Conservation (phyloP, 257 asterid genomes). For the Haberlea rhodopensis region DNA sequence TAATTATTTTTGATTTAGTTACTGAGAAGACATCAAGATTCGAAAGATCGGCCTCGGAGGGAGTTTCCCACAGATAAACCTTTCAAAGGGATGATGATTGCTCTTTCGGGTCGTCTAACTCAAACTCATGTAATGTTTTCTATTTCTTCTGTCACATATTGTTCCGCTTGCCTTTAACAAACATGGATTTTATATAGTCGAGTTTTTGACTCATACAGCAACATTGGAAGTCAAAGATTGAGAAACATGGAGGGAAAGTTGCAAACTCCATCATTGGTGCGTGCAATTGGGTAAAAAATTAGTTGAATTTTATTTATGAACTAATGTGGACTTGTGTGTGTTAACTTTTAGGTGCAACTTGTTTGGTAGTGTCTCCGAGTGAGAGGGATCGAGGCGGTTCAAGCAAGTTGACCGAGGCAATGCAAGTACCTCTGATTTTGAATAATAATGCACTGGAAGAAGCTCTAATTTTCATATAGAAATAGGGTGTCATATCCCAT, state of each 20-base stretch:
- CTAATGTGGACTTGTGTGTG: not conserved
- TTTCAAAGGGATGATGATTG: constrained; percentile 57
- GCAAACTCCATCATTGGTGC: constrained; percentile 72
- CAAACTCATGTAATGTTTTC: constrained; percentile 50
- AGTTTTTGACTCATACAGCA: constrained; percentile 40
- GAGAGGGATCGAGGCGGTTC: constrained; percentile 87
- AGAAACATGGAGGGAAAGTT: constrained; percentile 74
- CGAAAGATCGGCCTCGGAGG: constrained; percentile 32
- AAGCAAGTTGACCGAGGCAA: constrained; percentile 65
- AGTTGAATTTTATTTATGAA: not conserved
- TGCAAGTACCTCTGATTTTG: constrained; percentile 39
- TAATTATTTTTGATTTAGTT: constrained; percentile 40
- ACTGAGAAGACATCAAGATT: constrained; percentile 45
- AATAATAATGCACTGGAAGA: no score
- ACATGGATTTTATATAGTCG: not conserved
- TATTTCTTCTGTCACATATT: not conserved
- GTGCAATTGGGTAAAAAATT: not conserved
- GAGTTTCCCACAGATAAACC: constrained; percentile 40
- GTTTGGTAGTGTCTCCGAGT: constrained; percentile 64
- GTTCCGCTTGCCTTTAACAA: not conserved
- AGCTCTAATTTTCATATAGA: no score
- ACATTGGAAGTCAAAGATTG: constrained; percentile 73
- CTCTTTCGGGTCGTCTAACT: constrained; percentile 72
- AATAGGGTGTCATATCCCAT: no score
- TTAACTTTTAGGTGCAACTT: constrained; percentile 51